Base-by-base conservation (phyloP, 257 asterid genomes). In the Nicotiana obtusifolia region DNA sequence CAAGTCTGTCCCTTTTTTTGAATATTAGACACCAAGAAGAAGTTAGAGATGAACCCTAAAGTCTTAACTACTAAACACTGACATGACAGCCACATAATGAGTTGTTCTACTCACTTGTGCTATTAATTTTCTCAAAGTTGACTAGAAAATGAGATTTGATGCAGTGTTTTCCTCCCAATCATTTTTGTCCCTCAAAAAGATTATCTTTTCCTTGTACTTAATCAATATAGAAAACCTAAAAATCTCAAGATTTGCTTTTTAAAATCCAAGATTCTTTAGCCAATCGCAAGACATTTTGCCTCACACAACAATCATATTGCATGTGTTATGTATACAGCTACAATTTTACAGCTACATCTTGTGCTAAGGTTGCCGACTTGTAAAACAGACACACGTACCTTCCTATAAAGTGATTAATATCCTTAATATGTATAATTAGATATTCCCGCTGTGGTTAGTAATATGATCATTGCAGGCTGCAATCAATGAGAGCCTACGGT, bases 311-410 rank as follows among this genome's bases (percentile, higher is more conserved):
- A 30, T 41, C 41, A 33, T 67, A 82, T 59, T 80, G 82, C 80
- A 82, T 80, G 86, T 65, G 82, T 81, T 31, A 1, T 67, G 26
- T 30, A 15, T 15, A 67, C 66, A 33, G 66, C n/a, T n/a, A 80
- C 77, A 57, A 76, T 80, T 84, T 83, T 47, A 87, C 90, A 89
- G 91, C 89, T 78, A 79, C 76, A 65, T 52, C 7, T 15, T 49
- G 83, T 35, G 47, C 83, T 65, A 65, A 17, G 66, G 3, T 10
- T 80, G 83, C 83, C 83, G 83, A 65, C 91, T 87, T 41, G 8
- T 8, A 87, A 81, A 83, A 86, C 78, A 54, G 73, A 83, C 78
- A 81, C 9, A 24, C 24, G 11, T 41, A 8, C 49, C 47, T 41
- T 41, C 49, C 49, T 8, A 41, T 1, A 8, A 41, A 1, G 49